Base-by-base conservation (phyloP, 441 rosid genomes). In the Mallotus repandus region DNA sequence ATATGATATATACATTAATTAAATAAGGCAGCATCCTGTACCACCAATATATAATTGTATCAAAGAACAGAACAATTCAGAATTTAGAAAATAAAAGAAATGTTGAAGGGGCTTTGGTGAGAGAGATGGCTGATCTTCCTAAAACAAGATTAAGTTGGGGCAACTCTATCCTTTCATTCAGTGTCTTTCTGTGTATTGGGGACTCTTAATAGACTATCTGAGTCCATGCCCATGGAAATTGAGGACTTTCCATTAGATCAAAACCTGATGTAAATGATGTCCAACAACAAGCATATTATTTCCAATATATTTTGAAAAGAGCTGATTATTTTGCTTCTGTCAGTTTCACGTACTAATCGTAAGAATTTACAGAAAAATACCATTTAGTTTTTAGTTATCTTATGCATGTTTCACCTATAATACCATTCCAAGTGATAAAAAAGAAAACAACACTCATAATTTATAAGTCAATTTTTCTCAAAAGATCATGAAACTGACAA, bases 371-470 rank as follows among this genome's bases (percentile, higher is more conserved):
- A 41, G 18, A 54, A 63, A 54, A 46, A 60, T 53, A 73, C 57
- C 32, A 14, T 19, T 59, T 6, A 21, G 46, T 21, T 16, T 19
- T 59, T 15, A 21, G 32, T 21, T 16, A 48, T 18, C 38, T 8
- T 21, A 19, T 25, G 4, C 15, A 71, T n/a, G 19, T 29, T 45
- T 12, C 43, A 57, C 11, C 63, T 21, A 7, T 32, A 55, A 64
- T 58, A 22, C 48, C 74, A 46, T n/a, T 32, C 58, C 21, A 66
- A 65, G 59, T 21, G n/a, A 21, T 9, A 5, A 16, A 65, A 70
- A 35, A 73, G 61, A 46, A 7, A 63, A 35, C 18, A 71, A 5
- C 2, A 11, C 50, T 13, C 52, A 46, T n/a, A 35, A 46, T 68
- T 53, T 35, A 43, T 4, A 46, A 46, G 54, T 49, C 57, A 46